phyloP scores from a whole-genome alignment of 2,329 filamentous ascomycete genomes.

The Phyllosticta paracitricarpa region DNA sequence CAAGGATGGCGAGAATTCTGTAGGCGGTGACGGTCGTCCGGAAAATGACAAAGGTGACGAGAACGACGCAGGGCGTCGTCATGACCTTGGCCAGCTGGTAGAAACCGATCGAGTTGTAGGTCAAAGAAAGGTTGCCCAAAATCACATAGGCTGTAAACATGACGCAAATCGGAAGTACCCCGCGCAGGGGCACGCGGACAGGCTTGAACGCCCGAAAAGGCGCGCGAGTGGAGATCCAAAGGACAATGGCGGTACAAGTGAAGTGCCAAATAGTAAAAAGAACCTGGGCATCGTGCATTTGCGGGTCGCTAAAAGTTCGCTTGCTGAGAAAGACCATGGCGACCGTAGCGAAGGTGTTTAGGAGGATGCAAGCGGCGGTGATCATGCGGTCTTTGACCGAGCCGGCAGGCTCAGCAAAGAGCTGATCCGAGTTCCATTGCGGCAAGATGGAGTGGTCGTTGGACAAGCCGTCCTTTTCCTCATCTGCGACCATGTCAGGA shows the following conservation, averaged over 20 bases:
- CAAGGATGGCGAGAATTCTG: slow-evolving; percentile 32
- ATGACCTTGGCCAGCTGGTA: slow-evolving; percentile 41
- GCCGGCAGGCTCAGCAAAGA: neutral
- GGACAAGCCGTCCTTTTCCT: neutral
- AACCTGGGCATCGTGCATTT: slow-evolving; percentile 36
- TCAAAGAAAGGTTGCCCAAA: slow-evolving; percentile 36
- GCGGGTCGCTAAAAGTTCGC: slow-evolving; percentile 34
- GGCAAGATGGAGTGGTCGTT: neutral
- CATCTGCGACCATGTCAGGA: slow-evolving; percentile 3
- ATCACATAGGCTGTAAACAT: slow-evolving; percentile 39
- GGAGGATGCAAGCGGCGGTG: slow-evolving; percentile 30
- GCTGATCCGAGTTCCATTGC: slow-evolving; percentile 6
- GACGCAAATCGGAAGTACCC: slow-evolving; percentile 37
- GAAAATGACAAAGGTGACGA: slow-evolving; percentile 37
- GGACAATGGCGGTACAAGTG: slow-evolving; percentile 33
- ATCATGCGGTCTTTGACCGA: slow-evolving; percentile 22
- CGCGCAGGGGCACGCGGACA: slow-evolving; percentile 32
- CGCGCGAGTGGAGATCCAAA: slow-evolving; percentile 31
- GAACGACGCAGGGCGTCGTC: slow-evolving; percentile 37
- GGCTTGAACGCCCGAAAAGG: slow-evolving; percentile 38
- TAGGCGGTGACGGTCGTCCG: slow-evolving; percentile 31
- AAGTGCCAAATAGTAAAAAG: slow-evolving; percentile 41
- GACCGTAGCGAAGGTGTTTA: slow-evolving; percentile 36
- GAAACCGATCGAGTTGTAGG: slow-evolving; percentile 38
- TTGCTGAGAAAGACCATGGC: slow-evolving; percentile 37